Conservation (phyloP, 23 red algal genomes). For the Agarophyton chilense region DNA sequence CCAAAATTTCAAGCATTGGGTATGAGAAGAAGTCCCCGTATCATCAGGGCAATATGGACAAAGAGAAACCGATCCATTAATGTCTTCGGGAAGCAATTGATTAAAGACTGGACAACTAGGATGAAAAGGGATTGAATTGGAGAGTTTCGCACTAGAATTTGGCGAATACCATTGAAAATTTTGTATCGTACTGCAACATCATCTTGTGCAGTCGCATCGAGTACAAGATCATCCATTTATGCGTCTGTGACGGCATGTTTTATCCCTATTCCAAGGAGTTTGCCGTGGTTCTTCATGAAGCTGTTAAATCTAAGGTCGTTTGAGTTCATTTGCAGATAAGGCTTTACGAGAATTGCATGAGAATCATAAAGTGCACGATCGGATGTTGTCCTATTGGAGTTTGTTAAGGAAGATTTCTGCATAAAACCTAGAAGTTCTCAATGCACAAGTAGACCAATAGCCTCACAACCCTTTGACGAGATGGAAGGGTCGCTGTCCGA, state of each 20-base stretch:
- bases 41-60: not conserved
- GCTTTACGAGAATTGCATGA: no score
- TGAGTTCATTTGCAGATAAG: no score
- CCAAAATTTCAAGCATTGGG: not conserved
- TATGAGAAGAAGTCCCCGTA: not conserved
- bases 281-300: not conserved
- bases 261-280: not conserved
- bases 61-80: not conserved
- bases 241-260: not conserved
- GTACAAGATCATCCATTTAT: not conserved
- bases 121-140: not conserved
- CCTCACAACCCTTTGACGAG: no score
- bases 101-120: not conserved
- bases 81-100: not conserved
- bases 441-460: no score
- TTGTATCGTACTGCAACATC: not conserved
- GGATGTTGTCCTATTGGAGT: no score
- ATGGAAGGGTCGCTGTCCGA: no score
- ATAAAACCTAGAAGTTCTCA: no score
- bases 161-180: not conserved
- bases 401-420: no score
- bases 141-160: not conserved
- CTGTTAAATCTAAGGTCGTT: no score
- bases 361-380: no score
- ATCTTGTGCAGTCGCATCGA: not conserved